phyloP scores from a whole-genome alignment of 2,329 filamentous ascomycete species.

The Simplicillium sp. region DNA sequence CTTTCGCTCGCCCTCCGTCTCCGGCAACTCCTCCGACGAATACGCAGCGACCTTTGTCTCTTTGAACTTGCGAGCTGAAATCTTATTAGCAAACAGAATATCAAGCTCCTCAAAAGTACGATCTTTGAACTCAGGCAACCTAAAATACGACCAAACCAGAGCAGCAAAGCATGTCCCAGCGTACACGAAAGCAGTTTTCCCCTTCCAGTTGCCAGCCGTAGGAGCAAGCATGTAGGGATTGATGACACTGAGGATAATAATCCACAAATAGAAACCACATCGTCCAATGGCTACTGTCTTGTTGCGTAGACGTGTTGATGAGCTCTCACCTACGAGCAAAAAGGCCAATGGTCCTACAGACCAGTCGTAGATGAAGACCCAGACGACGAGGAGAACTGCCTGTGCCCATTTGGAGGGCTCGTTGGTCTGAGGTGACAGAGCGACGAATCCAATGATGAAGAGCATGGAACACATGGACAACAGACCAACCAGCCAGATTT shows the following conservation, averaged over 20 bases:
- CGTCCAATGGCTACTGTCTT: slow-evolving; percentile 23
- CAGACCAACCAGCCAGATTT: slow-evolving; percentile 27
- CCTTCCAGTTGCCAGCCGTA: slow-evolving; percentile 21
- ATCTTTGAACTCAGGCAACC: slow-evolving; percentile 15
- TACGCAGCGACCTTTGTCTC: not conserved
- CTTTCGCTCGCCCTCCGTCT: too few species aligned
- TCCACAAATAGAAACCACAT: slow-evolving; percentile 10
- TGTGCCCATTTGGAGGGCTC: slow-evolving; percentile 18
- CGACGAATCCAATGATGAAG: slow-evolving; percentile 22
- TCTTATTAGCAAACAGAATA: slow-evolving; percentile 16
- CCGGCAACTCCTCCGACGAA: too few species aligned
- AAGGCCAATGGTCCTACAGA: slow-evolving; percentile 27
- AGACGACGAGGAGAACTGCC: slow-evolving; percentile 24
- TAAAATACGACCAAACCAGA: slow-evolving; percentile 14
- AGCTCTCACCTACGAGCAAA: slow-evolving; percentile 25
- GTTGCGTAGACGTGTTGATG: slow-evolving; percentile 23
- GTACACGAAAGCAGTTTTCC: slow-evolving; percentile 12
- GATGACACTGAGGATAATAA: slow-evolving; percentile 9
- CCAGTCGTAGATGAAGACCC: slow-evolving; percentile 26
- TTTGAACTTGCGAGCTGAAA: not conserved
- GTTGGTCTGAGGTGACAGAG: slow-evolving; percentile 20
- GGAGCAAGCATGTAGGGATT: slow-evolving; percentile 11
- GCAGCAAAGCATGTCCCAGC: slow-evolving; percentile 9
- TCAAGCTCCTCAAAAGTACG: slow-evolving; percentile 17
- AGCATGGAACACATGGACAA: not conserved